phyloP scores from a whole-genome alignment of 148 eudicot species.

The Euryodendron excelsum region DNA sequence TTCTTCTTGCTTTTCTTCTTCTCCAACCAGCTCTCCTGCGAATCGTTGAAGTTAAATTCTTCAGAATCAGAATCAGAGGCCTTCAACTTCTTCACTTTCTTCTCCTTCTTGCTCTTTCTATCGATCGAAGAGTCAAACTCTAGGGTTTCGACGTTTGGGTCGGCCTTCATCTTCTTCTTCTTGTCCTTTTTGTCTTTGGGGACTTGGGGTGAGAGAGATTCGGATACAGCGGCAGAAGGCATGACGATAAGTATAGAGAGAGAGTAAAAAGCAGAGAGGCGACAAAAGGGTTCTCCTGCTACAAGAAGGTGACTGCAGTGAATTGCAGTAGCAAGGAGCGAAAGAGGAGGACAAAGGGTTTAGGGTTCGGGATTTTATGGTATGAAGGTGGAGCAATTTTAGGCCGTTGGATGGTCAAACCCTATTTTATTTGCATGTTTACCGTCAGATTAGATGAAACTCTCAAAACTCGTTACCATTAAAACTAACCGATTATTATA shows the following conservation, averaged over 20 bases:
- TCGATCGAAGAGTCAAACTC: slow-evolving; percentile 12
- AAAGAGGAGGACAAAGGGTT: background rate
- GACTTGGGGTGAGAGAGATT: no score
- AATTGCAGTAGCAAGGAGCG: slow-evolving; percentile 21
- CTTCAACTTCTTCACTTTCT: slow-evolving; percentile 24
- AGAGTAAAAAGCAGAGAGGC: no score
- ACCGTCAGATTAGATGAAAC: background rate
- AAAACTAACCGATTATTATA: no score
- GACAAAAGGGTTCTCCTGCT: slow-evolving; percentile 21
- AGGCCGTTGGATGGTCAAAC: background rate
- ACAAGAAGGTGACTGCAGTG: slow-evolving; percentile 1
- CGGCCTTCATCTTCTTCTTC: slow-evolving; percentile 33
- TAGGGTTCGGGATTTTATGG: slow-evolving; percentile 3
- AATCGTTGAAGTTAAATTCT: slow-evolving; percentile 1
- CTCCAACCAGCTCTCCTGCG: no score
- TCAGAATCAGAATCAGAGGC: slow-evolving; percentile 20
- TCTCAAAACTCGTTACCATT: background rate
- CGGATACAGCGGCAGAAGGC: slow-evolving; percentile 50
- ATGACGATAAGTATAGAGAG: slow-evolving; percentile 13
- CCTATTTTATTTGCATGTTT: background rate
- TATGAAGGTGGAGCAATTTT: background rate
- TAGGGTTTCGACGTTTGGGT: slow-evolving; percentile 8
- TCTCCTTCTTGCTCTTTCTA: slow-evolving; percentile 29
- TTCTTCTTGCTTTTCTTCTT: slow-evolving; percentile 39
- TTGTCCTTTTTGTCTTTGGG: slow-evolving; percentile 30